Evolutionary conservation across 2,329 filamentous ascomycete species (phyloP).

Genomic region (Aspergillus latus): DNA sequence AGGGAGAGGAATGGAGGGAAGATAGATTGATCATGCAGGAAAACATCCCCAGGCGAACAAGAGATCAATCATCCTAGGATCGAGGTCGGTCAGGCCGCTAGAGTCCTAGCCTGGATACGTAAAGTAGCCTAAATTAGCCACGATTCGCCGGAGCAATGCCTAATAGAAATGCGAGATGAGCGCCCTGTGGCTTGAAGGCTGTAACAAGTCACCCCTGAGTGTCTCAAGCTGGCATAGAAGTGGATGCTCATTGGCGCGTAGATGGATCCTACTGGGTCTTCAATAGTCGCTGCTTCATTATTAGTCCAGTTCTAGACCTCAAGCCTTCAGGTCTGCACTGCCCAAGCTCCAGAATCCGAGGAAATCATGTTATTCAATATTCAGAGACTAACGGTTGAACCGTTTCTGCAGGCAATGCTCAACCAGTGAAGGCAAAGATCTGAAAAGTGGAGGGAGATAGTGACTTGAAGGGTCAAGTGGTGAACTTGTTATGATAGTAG

Average conservation of each 20-base stretch:
- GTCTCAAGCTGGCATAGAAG: slow-evolving; percentile 17
- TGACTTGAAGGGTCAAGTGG: too few species aligned
- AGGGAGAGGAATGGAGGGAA: neutral
- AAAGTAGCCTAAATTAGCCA: slow-evolving; percentile 11
- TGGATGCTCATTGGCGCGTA: slow-evolving; percentile 12
- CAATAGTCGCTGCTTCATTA: slow-evolving; percentile 1
- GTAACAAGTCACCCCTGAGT: slow-evolving; percentile 23
- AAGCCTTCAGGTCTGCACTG: neutral
- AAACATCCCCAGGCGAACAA: slow-evolving; percentile 1
- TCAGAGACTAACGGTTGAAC: neutral
- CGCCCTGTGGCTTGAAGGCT: slow-evolving; percentile 17
- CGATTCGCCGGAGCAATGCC: neutral
- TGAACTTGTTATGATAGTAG: too few species aligned
- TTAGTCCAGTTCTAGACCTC: slow-evolving; percentile 14
- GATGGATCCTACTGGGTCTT: neutral
- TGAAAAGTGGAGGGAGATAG: too few species aligned
- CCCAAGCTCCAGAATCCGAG: neutral
- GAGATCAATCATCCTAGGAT: neutral
- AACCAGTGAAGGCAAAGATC: too few species aligned
- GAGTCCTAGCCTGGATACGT: neutral
- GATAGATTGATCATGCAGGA: neutral
- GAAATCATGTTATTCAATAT: too few species aligned
- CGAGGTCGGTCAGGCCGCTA: neutral
- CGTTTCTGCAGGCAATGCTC: neutral
- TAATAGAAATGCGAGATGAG: slow-evolving; percentile 9